Evolutionary conservation across 768 basidiomycete species (phyloP), one percentile per base, ranked within the genome.

Genomic region (Suillus discolor): DNA sequence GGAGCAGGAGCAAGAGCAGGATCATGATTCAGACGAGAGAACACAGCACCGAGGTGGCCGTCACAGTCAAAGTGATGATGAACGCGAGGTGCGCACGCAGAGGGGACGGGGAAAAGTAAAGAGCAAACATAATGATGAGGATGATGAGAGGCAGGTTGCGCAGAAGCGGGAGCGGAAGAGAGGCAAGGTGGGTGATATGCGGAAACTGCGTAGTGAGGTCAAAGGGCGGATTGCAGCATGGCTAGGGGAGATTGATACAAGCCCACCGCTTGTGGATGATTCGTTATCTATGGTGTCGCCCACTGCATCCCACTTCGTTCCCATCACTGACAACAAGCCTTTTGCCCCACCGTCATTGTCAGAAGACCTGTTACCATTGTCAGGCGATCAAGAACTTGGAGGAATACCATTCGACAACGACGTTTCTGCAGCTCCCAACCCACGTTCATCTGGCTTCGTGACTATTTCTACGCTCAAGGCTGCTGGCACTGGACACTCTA

Each of bases 161-260:
- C 25, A 45, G 16, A 62, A 41, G 59, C 54, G 45, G 9, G 75
- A 73, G 28, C 72, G 74, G 51, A 75, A 70, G 62, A 73, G 69
- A 51, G 66, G 61, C n/a, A 79, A 75, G 66, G 78, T 78, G 41
- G 73, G 77, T 16, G 83, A 82, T 62, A 72, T 76, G 31, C 73
- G 76, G 38, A 76, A 77, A 41, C 67, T 85, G 25, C 72, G 79
- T 55, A 75, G 79, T 61, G 80, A 86, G 7, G 86, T 87, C 12
- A 89, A 90, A 66, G 90, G 91, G 8, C 79, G 90, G 28, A 87
- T 94, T n/a, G 83, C 91, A 11, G 90, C 88, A 9, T 94, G 92
- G 92, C 70, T 94, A 66, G 91, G 89, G 36, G 82, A 78, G 11
- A 86, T 93, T 57, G 88, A 89, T 61, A 80, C 83, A 49, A 80